A percentile compares a stretch with the other conserved stretches of the same genome.
Evolutionary conservation across 257 asterid genomes (phyloP).

Genomic region (Paulownia fortunei): DNA sequence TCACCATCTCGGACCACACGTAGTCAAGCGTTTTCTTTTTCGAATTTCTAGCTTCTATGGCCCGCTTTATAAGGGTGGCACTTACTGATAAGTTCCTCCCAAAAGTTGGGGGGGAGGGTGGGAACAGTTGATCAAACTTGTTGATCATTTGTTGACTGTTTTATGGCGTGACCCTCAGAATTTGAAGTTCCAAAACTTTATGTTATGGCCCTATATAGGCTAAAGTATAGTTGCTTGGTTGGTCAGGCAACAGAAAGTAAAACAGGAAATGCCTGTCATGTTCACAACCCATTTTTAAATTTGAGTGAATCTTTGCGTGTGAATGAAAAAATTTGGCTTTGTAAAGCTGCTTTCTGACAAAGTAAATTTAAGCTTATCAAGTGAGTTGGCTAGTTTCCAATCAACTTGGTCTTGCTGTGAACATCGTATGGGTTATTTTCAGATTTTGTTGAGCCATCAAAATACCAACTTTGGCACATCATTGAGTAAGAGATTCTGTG

Average conservation of each 20-base stretch:
- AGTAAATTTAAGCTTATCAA: constrained; percentile 38
- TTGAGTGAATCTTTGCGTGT: constrained; percentile 36
- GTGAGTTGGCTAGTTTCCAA: constrained; percentile 32
- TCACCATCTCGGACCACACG: background rate
- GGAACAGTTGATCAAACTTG: constrained; percentile 19
- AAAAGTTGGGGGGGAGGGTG: constrained; percentile 27
- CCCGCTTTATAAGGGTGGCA: constrained; percentile 31
- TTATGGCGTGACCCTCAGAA: background rate
- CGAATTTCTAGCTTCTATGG: background rate
- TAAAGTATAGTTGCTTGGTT: constrained; percentile 5
- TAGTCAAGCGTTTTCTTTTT: background rate
- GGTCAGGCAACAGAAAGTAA: background rate
- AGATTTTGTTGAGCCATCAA: background rate
- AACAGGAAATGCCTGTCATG: constrained; percentile 37
- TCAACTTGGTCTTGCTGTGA: constrained; percentile 1
- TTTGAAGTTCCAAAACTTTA: background rate
- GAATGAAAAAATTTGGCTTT: constrained; percentile 17
- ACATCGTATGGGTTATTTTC: background rate
- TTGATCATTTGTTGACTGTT: background rate
- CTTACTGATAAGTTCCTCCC: constrained; percentile 32
- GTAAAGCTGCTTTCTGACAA: constrained; percentile 50
- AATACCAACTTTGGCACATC: background rate
- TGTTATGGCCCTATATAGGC: constrained; percentile 4
- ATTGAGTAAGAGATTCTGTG: constrained; percentile 13
- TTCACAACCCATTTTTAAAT: constrained; percentile 21